phyloP scores from a whole-genome alignment of 495 filamentous ascomycete genomes.

The Daldinia concentrica region DNA sequence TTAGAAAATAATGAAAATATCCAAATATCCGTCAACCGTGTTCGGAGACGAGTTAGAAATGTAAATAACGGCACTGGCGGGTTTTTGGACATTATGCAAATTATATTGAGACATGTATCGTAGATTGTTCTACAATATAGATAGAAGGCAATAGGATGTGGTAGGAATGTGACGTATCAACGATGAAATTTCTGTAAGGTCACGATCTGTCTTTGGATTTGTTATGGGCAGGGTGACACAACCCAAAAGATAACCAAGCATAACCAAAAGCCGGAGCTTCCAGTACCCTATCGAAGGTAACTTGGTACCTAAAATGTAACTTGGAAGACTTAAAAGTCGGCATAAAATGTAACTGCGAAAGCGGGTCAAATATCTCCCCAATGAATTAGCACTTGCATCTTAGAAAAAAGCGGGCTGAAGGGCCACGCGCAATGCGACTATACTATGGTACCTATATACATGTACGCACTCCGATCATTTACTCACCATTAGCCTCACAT shows the following conservation, averaged over 20 bases:
- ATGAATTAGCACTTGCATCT: slow-evolving; percentile 1
- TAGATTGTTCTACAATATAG: neutral
- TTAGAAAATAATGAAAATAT: slow-evolving; percentile 15
- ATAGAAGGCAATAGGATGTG: too few relatives aligned
- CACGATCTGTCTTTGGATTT: slow-evolving; percentile 40
- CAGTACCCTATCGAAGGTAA: slow-evolving; percentile 36
- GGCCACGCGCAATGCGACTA: neutral
- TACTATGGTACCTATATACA: neutral
- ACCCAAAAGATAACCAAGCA: neutral
- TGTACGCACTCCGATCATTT: neutral
- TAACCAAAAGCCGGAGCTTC: slow-evolving; percentile 18
- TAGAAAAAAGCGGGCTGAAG: neutral
- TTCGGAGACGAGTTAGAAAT: slow-evolving; percentile 35
- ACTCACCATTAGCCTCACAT: slow-evolving; percentile 13
- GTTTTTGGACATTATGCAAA: slow-evolving; percentile 20
- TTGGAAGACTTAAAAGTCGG: slow-evolving; percentile 22
- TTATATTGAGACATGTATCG: slow-evolving; percentile 19
- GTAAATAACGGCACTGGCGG: slow-evolving; percentile 30
- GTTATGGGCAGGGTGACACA: slow-evolving; percentile 28
- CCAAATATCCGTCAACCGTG: slow-evolving; percentile 26
- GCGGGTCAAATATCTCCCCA: slow-evolving; percentile 34
- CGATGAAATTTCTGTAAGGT: slow-evolving; percentile 39
- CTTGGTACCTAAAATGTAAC: slow-evolving; percentile 24
- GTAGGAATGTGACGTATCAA: slow-evolving; percentile 42
- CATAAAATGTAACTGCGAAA: slow-evolving; percentile 38